These are phyloP conservation scores for Coccomyxa subellipsoidea DNA, from an alignment of 163 green algal genomes.

Conservation along the genomic window DNA sequence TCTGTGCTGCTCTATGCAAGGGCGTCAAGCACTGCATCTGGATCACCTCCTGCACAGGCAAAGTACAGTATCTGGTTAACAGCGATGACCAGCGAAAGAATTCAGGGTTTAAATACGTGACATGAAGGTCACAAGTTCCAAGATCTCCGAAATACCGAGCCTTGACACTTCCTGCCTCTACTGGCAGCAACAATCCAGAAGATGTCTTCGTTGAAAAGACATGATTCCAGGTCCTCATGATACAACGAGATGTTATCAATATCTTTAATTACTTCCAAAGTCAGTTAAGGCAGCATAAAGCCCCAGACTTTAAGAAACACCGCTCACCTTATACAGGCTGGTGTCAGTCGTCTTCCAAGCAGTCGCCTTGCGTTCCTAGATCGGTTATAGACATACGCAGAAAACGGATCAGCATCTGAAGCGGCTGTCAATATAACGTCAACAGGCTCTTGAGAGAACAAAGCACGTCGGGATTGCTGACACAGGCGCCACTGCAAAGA, in stretches of 20 bases:
- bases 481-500: background rate
- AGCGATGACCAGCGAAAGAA: background rate
- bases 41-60: background rate
- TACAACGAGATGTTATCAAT: too few species aligned
- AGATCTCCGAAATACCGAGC: background rate
- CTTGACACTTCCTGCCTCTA: background rate
- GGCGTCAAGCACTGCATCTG: slow-evolving; percentile 12
- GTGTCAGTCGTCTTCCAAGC: too few species aligned
- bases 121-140: background rate
- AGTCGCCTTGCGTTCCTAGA: too few species aligned
- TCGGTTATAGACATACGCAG: too few species aligned
- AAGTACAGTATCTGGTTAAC: background rate
- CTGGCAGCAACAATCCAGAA: too few species aligned
- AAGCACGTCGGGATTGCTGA: background rate
- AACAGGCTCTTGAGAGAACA: background rate
- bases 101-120: background rate
- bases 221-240: too few species aligned
- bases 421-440: background rate
- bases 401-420: background rate
- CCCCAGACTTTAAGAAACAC: too few species aligned
- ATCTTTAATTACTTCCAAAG: too few species aligned
- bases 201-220: too few species aligned
- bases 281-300: too few species aligned
- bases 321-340: too few species aligned
- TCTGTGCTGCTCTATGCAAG: slow-evolving; percentile 48